Evolutionary conservation across 208 protist genomes (phyloP).

Genomic region (Wallacemonas sp.): DNA sequence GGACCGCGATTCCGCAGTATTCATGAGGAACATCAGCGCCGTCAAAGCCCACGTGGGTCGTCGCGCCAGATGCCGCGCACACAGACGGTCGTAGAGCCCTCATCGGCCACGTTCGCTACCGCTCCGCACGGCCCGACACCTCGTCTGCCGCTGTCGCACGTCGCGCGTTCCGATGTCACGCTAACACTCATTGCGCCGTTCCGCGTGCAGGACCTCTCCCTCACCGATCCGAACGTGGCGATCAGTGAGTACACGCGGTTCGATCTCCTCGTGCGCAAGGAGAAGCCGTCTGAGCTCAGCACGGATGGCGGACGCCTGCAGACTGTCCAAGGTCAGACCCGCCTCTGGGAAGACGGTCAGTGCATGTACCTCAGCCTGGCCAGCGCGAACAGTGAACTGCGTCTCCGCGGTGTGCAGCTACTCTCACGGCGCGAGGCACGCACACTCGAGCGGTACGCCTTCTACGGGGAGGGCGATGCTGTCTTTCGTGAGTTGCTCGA

Average conservation of each 20-base stretch:
- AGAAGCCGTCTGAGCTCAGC: background rate
- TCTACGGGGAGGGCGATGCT: slow-evolving; percentile 60
- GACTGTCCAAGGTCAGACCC: slow-evolving; percentile 24
- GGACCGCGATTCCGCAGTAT: slow-evolving; percentile 58
- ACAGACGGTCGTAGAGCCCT: background rate
- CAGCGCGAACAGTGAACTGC: slow-evolving; percentile 75
- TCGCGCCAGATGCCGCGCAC: background rate
- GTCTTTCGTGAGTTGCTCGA: slow-evolving; percentile 49
- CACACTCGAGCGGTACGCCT: slow-evolving; percentile 48
- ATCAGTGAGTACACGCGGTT: slow-evolving; percentile 77
- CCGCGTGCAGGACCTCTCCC: slow-evolving; percentile 65
- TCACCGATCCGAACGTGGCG: slow-evolving; percentile 36
- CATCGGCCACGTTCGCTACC: background rate
- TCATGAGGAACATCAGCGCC: slow-evolving; percentile 29
- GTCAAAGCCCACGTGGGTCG: background rate
- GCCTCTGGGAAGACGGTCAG: slow-evolving; percentile 40
- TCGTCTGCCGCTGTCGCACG: background rate
- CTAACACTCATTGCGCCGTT: slow-evolving; percentile 69
- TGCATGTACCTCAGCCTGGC: slow-evolving; percentile 70
- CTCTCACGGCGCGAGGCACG: slow-evolving; percentile 53
- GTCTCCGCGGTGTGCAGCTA: slow-evolving; percentile 68
- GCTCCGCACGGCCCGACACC: background rate
- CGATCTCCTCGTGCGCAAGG: slow-evolving; percentile 73
- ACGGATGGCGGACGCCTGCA: background rate
- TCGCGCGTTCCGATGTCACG: slow-evolving; percentile 35